A percentile compares a stretch with the other conserved stretches of the same genome.
Evolutionary conservation across 2,329 filamentous ascomycete species (phyloP).

Genomic region (Neopestalotiopsis clavispora): DNA sequence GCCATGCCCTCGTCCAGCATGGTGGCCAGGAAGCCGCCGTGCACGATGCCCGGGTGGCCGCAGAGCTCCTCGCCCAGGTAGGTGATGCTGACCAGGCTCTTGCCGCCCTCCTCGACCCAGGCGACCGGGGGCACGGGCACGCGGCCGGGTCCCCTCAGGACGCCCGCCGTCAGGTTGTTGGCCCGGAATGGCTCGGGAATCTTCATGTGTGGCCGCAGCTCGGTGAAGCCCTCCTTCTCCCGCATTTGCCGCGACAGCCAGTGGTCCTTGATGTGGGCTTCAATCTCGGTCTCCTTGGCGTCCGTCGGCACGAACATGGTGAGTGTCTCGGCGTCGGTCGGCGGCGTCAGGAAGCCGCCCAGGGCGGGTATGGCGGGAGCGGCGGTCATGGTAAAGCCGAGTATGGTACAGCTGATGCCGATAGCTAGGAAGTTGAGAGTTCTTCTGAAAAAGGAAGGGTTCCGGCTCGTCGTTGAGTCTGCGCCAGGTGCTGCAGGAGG

Average conservation of each 20-base stretch:
- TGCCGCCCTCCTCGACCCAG: slow-evolving; percentile 75
- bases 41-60: slow-evolving; percentile 88
- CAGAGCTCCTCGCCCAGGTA: slow-evolving; percentile 83
- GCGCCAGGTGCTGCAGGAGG: neutral
- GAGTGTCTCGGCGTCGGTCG: slow-evolving; percentile 75
- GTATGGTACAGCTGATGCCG: slow-evolving; percentile 49
- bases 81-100: slow-evolving; percentile 71
- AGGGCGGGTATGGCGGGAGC: slow-evolving; percentile 55
- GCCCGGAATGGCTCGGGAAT: slow-evolving; percentile 72
- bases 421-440: slow-evolving; percentile 51
- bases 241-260: slow-evolving; percentile 75
- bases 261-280: slow-evolving; percentile 76
- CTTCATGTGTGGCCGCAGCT: slow-evolving; percentile 86
- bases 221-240: slow-evolving; percentile 66
- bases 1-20: slow-evolving; percentile 90
- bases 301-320: slow-evolving; percentile 64
- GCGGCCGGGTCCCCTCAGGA: slow-evolving; percentile 74
- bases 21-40: slow-evolving; percentile 90
- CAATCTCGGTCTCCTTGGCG: slow-evolving; percentile 62
- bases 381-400: slow-evolving; percentile 63
- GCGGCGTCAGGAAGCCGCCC: slow-evolving; percentile 53
- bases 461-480: slow-evolving; percentile 17
- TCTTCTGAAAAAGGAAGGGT: slow-evolving; percentile 48
- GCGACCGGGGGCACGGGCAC: slow-evolving; percentile 82
- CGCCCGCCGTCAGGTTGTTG: slow-evolving; percentile 83